phyloP scores from a whole-genome alignment of 2,329 filamentous ascomycete species.

The Colletotrichum aenigma region DNA sequence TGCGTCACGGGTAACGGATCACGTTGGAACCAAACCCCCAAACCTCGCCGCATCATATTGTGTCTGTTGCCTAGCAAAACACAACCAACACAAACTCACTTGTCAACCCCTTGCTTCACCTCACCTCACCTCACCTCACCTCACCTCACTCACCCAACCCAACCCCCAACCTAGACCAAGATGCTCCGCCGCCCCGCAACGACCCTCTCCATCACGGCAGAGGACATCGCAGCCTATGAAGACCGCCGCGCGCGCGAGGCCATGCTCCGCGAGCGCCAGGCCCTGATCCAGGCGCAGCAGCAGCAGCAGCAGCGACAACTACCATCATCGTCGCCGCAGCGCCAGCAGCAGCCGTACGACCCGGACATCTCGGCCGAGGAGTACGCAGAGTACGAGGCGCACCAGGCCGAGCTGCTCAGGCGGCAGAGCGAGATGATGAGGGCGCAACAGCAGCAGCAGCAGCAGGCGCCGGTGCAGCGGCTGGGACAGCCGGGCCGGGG shows the following conservation, averaged over 20 bases:
- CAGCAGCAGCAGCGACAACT: constrained; percentile 19
- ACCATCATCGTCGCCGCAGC: constrained; percentile 10
- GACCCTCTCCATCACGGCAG: constrained; percentile 68
- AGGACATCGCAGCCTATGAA: constrained; percentile 75
- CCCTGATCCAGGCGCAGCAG: constrained; percentile 14
- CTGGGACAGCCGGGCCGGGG: constrained; percentile 21
- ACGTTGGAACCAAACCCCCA: not conserved
- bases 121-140: not conserved
- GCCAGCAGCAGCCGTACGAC: constrained; percentile 18
- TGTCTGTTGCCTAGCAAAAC: not conserved
- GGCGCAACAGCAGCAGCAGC: not conserved
- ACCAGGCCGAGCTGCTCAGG: constrained; percentile 18
- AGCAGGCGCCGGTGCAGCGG: constrained; percentile 14
- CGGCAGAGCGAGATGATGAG: not conserved
- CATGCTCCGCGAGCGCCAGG: constrained; percentile 18
- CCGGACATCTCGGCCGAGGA: constrained; percentile 11
- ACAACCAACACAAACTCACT: not conserved
- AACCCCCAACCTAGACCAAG: constrained; percentile 4
- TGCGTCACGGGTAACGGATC: not conserved
- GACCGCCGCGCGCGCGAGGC: constrained; percentile 58
- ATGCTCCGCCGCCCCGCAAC: constrained; percentile 75
- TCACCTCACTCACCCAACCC: not conserved
- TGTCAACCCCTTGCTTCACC: not conserved
- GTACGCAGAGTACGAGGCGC: constrained; percentile 6
- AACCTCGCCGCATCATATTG: not conserved